Base-by-base conservation (phyloP, 192 early-diverging fungal species). In the Coemansia sp. region DNA sequence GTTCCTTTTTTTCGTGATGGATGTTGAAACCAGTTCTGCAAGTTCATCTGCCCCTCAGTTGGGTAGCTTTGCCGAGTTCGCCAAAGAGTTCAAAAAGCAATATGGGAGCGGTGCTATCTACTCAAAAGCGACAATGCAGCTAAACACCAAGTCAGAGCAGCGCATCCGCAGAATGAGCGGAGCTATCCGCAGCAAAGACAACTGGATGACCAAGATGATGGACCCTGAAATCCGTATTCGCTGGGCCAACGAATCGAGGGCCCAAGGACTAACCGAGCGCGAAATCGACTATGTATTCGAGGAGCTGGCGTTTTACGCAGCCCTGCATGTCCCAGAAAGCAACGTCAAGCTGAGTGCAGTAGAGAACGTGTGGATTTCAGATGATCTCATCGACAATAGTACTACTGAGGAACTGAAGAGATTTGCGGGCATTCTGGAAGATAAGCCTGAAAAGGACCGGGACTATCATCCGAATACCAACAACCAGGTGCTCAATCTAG, bases 401-500 rank as follows among this genome's bases (percentile, higher is more conserved):
- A 63, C 53, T 8, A 35, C 55, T 3, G 35, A 39, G 50, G 57
- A 68, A 2, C 47, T 76, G 26, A 71, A 61, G 43, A 48, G 46
- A 19, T 44, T 72, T 39, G 57, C 50, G 1, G 58, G 67, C 2
- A 60, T 67, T 14, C 65, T 83, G 13, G 70, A 75, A 36, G 50
- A 67, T n/a, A 62, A 65, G 11, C 68, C 68, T 0, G 62, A 59
- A 1, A 56, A 53, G 18, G 31, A 44, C 14, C 61, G 56, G 49
- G 75, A 80, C 57, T 84, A 74, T 62, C 78, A 80, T 49, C 70
- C 72, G 3, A 61, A 72, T 9, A 70, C 61, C 46, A 57, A 78
- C 55, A 53, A 81, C 31, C 73, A 78, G 53, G 80, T 83, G 13
- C 67, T 81, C 8, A 72, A 81, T 37, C 70, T 83, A 6, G 71